Conservation (phyloP, 805 yeast genomes). For the Yamadazyma tumulicola region DNA sequence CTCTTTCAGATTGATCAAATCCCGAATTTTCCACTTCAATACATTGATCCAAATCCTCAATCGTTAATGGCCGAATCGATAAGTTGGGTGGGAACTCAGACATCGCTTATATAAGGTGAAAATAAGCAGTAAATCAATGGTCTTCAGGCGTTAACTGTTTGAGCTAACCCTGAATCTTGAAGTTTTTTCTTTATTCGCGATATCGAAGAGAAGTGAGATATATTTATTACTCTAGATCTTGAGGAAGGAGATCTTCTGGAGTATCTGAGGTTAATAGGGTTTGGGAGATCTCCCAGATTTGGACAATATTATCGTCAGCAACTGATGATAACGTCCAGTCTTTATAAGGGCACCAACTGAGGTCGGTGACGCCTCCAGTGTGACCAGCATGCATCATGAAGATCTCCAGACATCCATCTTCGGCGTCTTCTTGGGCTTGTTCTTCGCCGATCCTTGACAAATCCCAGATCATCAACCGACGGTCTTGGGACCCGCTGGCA, state of each 20-base stretch:
- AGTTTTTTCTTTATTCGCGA: not conserved
- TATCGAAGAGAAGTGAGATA: not conserved
- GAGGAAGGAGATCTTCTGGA: not conserved
- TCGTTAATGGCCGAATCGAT: conserved; percentile 69
- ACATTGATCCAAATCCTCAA: conserved; percentile 67
- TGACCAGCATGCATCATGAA: conserved; percentile 94
- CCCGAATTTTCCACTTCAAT: conserved; percentile 61
- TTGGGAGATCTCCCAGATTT: conserved; percentile 50
- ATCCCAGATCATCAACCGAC: conserved; percentile 82
- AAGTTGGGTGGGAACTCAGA: conserved; percentile 46
- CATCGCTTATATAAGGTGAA: conserved; percentile 18
- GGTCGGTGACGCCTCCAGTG: conserved; percentile 70
- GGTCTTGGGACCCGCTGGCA: conserved; percentile 74
- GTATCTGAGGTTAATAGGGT: conserved; percentile 16
- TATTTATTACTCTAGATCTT: not conserved
- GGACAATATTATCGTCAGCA: conserved; percentile 60
- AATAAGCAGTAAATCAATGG: too few relatives aligned
- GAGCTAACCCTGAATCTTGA: too few relatives aligned
- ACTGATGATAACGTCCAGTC: conserved; percentile 76
- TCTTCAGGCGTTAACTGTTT: too few relatives aligned
- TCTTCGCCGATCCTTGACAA: conserved; percentile 76
- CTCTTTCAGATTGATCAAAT: conserved; percentile 68
- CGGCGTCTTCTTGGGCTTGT: conserved; percentile 82
- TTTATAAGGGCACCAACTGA: conserved; percentile 63
- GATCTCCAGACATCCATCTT: conserved; percentile 86